Base-by-base conservation (phyloP, 805 yeast genomes). In the Pichia membranifaciens region DNA sequence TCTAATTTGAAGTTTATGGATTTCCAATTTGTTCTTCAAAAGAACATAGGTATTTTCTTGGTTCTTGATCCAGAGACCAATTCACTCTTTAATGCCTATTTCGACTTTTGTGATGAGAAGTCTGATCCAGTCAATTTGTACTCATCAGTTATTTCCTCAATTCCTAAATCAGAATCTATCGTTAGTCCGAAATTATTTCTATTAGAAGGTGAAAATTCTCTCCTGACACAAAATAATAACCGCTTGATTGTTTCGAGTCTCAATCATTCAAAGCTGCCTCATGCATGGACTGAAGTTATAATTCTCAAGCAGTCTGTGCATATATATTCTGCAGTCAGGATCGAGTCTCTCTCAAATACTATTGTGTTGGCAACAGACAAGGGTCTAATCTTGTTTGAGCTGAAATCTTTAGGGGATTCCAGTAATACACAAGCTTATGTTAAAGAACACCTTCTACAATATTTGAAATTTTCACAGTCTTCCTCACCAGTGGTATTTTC, bases 401-500 rank as follows among this genome's bases (percentile, higher is more conserved):
- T 80, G 29, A 69, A 69, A 44, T 52, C 59, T 1, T 65, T 60
- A 6, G 58, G 53, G 2, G 53, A 54, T 1, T 60, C 54, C 4
- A 15, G 29, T 21, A 36, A 51, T 6, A 36, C 48, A 16, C 41
- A 36, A 3, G 51, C 49, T 3, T 71, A 81, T 41, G 70, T 86
- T 31, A 82, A 82, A 58, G 76, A 87, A 0, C 90, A 82, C 55
- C 77, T 91, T 20, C 93, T 84, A 54, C 97, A 90, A 64, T 96
- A 90, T 0, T 78, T 90, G 1, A 84, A 82, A 56, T 85, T 78
- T 52, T 74, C 79, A 2, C 38, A 28, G 23, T 33, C 41, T 5
- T 34, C 39, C 13, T 51, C 54, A 2, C 56, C 58, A 6, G 39
- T 64, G 17, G 36, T 50, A 13, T 62, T 57, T 49, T 42, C 53